Conservation (phyloP, 1,284 basidiomycete species). For the Leccinum pachyderme region DNA sequence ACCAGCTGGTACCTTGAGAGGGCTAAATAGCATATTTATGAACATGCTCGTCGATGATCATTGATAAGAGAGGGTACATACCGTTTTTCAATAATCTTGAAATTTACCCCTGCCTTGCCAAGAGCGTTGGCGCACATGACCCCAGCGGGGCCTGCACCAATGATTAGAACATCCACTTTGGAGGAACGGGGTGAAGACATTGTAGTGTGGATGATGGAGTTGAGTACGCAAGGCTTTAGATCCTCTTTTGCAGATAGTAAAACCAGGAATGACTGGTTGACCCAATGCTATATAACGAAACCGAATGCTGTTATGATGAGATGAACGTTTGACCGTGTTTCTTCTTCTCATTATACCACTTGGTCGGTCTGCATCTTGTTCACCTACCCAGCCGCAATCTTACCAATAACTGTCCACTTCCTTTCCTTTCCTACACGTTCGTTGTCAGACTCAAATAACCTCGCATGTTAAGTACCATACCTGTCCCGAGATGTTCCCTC, state of each 20-base stretch:
- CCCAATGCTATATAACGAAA: background rate
- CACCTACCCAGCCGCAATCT: no score
- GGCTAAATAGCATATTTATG: constrained; percentile 11
- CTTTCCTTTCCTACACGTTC: no score
- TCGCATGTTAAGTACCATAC: no score
- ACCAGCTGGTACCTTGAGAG: constrained; percentile 32
- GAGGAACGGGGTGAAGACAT: constrained; percentile 18
- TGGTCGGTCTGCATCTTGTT: no score
- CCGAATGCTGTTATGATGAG: background rate
- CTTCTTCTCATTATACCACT: no score
- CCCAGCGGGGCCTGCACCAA: constrained; percentile 53
- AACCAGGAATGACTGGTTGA: background rate
- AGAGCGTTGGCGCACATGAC: constrained; percentile 28
- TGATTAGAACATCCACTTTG: constrained; percentile 53
- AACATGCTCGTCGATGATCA: background rate
- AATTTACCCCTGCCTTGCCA: constrained; percentile 20
- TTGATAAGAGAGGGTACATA: background rate
- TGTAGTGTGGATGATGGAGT: background rate
- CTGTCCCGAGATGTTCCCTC: no score
- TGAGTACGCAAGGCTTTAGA: background rate
- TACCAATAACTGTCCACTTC: no score
- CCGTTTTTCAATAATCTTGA: constrained; percentile 29
- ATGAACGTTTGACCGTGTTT: background rate
- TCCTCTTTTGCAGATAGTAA: constrained; percentile 1
- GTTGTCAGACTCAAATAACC: no score